Conservation (phyloP, 148 eudicot species). For the Silene latifolia region DNA sequence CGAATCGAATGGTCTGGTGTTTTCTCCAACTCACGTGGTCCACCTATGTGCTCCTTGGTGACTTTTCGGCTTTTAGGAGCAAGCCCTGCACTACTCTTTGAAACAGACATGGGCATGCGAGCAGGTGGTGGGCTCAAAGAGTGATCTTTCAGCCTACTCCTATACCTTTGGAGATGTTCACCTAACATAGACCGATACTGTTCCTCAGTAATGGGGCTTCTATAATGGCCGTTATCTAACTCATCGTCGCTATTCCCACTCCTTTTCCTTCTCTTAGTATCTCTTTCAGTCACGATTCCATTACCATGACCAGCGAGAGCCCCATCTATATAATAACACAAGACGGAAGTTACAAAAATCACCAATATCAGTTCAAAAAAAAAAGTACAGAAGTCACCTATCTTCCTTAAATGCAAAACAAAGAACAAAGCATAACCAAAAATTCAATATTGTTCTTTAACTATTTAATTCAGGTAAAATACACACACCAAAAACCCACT, state of each 20-base stretch:
- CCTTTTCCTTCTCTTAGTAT: constrained; percentile 57
- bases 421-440: background rate
- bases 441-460: background rate
- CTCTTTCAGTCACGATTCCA: constrained; percentile 58
- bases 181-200: constrained; percentile 80
- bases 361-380: background rate
- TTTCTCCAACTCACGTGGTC: constrained; percentile 49
- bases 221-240: constrained; percentile 50
- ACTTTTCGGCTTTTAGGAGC: constrained; percentile 50
- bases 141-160: constrained; percentile 64
- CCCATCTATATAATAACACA: constrained; percentile 42
- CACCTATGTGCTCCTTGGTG: constrained; percentile 47
- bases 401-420: background rate
- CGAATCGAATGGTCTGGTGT: constrained; percentile 40
- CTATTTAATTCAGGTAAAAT: background rate
- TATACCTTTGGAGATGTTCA: constrained; percentile 82
- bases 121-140: constrained; percentile 52
- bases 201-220: constrained; percentile 65
- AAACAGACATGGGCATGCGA: constrained; percentile 38
- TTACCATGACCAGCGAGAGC: constrained; percentile 47
- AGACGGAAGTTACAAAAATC: background rate
- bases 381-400: background rate
- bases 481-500: background rate
- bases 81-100: constrained; percentile 37
- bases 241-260: constrained; percentile 63